These are phyloP conservation scores for Citrus inodora DNA, from an alignment of 345 rosid genomes.

Conservation along the genomic window DNA sequence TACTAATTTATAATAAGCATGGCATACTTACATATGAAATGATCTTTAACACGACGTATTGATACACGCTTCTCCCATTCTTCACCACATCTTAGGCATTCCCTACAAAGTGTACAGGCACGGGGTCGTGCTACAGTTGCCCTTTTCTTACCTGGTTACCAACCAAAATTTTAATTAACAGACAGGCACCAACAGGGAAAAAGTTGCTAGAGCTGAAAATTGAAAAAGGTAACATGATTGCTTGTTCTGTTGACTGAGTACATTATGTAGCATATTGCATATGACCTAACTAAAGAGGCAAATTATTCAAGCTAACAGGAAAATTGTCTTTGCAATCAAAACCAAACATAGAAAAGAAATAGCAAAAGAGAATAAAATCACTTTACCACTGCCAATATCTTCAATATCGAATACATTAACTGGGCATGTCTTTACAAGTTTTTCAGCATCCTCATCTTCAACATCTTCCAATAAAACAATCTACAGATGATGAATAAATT, in stretches of 20 bases:
- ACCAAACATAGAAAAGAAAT: background rate
- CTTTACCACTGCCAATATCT: conserved; percentile 79
- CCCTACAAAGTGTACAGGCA: conserved; percentile 82
- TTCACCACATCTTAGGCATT: conserved; percentile 67
- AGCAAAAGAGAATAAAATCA: background rate
- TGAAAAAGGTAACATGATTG: background rate
- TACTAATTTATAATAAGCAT: background rate
- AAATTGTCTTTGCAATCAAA: background rate
- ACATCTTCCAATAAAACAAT: conserved; percentile 61
- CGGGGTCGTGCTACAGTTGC: conserved; percentile 80
- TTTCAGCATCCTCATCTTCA: conserved; percentile 59
- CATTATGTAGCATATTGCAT: background rate
- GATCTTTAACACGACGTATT: conserved; percentile 65
- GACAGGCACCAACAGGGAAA: background rate
- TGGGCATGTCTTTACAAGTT: conserved; percentile 66
- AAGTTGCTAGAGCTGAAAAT: background rate
- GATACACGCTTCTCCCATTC: conserved; percentile 59
- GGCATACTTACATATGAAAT: conserved; percentile 81
- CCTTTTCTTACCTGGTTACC: conserved; percentile 59
- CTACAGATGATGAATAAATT: conserved; percentile 26
- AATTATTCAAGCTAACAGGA: background rate
- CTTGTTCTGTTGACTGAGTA: background rate
- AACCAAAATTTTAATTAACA: conserved; percentile 5
- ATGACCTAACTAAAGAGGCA: background rate
- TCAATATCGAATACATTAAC: conserved; percentile 85